These are phyloP conservation scores for Talaromyces sp. DNA, from an alignment of 2,329 filamentous ascomycete genomes.

Conservation along the genomic window DNA sequence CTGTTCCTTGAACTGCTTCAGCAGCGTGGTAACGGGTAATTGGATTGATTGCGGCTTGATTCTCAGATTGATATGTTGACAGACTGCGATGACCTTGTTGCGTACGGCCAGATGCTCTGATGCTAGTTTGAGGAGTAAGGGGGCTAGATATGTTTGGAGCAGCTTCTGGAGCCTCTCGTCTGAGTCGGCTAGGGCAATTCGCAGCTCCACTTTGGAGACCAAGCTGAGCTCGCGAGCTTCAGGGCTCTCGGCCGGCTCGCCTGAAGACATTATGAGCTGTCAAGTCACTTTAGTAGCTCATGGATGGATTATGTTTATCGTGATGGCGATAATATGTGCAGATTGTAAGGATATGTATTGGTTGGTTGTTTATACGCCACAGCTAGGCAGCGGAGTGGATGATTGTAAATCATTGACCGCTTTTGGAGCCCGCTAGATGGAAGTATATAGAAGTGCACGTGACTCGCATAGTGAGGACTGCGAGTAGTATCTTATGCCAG, in stretches of 20 bases:
- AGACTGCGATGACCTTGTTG: slow-evolving; percentile 70
- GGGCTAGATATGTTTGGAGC: slow-evolving; percentile 72
- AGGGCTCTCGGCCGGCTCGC: slow-evolving; percentile 29
- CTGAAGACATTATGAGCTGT: slow-evolving; percentile 30
- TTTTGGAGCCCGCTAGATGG: slow-evolving; percentile 4
- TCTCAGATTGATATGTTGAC: slow-evolving; percentile 67
- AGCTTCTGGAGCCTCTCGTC: slow-evolving; percentile 77
- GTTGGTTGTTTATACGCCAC: slow-evolving; percentile 4
- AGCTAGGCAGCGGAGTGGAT: neutral
- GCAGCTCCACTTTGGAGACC: slow-evolving; percentile 79
- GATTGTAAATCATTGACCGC: slow-evolving; percentile 13
- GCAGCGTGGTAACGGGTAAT: slow-evolving; percentile 75
- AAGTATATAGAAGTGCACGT: slow-evolving; percentile 15
- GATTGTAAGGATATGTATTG: neutral
- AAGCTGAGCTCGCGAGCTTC: slow-evolving; percentile 71
- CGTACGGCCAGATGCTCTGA: slow-evolving; percentile 78
- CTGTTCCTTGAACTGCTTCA: slow-evolving; percentile 85
- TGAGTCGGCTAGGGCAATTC: slow-evolving; percentile 76
- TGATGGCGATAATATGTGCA: neutral
- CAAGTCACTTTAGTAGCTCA: neutral
- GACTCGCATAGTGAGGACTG: neutral
- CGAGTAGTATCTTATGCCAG: neutral
- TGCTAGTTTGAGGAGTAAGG: slow-evolving; percentile 78
- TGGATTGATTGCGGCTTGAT: slow-evolving; percentile 62
- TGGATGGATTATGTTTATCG: neutral